phyloP scores from a whole-genome alignment of 2,329 filamentous ascomycete species.

The Ilyonectria destructans region DNA sequence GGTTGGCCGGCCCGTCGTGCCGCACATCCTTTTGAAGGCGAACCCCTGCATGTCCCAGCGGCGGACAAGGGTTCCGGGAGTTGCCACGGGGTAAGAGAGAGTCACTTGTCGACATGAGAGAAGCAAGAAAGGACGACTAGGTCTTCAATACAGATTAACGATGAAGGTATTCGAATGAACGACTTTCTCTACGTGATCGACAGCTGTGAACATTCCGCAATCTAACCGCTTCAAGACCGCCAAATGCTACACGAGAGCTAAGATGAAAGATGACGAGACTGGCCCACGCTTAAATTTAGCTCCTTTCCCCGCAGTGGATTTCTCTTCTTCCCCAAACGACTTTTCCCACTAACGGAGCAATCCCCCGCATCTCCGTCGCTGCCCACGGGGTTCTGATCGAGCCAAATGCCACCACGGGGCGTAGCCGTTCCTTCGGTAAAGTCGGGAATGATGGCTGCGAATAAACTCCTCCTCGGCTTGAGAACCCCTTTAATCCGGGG shows the following conservation, averaged over 20 bases:
- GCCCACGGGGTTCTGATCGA: slow-evolving; percentile 18
- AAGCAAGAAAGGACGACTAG: background rate
- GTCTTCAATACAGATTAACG: too few species aligned
- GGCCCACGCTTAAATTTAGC: slow-evolving; percentile 12
- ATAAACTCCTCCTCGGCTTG: too few species aligned
- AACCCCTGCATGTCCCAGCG: slow-evolving; percentile 20
- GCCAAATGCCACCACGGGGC: slow-evolving; percentile 16
- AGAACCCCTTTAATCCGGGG: too few species aligned
- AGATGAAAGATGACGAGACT: background rate
- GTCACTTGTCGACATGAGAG: slow-evolving; percentile 8
- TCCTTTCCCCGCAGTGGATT: slow-evolving; percentile 38
- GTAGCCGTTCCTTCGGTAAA: slow-evolving; percentile 29
- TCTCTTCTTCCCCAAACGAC: slow-evolving; percentile 42
- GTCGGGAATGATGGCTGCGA: slow-evolving; percentile 28
- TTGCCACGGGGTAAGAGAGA: background rate
- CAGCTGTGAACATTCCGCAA: too few species aligned
- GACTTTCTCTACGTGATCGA: too few species aligned
- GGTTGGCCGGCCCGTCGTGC: slow-evolving; percentile 35
- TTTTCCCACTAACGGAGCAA: slow-evolving; percentile 28
- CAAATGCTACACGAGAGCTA: too few species aligned
- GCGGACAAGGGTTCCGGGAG: background rate
- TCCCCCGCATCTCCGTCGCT: slow-evolving; percentile 35
- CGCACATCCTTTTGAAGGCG: slow-evolving; percentile 32
- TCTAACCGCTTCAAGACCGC: too few species aligned
- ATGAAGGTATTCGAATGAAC: too few species aligned